Conservation (phyloP, 2,329 filamentous ascomycete species). For the Aspergillus ibericus region DNA sequence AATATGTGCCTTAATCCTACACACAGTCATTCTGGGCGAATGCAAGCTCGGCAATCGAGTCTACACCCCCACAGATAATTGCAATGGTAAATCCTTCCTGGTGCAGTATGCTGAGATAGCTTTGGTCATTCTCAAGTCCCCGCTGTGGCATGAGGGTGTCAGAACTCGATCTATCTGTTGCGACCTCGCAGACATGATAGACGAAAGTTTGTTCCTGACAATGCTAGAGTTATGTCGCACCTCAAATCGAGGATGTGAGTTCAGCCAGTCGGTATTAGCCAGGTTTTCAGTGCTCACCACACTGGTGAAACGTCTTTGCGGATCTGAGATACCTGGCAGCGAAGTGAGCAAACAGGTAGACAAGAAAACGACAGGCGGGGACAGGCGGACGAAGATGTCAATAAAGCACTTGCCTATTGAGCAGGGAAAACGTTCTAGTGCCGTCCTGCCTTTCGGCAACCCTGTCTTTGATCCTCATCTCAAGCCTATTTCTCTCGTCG, state of each 20-base stretch:
- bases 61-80: neutral
- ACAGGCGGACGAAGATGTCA: neutral
- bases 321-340: neutral
- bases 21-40: conserved; percentile 22
- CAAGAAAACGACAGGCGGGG: neutral
- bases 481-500: conserved; percentile 22
- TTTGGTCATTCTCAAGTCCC: conserved; percentile 37
- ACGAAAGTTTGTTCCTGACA: conserved; percentile 51
- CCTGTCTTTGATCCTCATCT: conserved; percentile 30
- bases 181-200: conserved; percentile 57
- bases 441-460: conserved; percentile 27
- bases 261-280: conserved; percentile 11
- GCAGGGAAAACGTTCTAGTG: neutral
- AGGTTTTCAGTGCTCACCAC: conserved; percentile 15
- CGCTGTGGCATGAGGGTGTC: conserved; percentile 36
- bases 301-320: conserved; percentile 8
- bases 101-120: conserved; percentile 40
- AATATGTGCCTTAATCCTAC: conserved; percentile 21
- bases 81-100: conserved; percentile 23
- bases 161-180: conserved; percentile 27
- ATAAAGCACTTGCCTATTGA: too few relatives aligned
- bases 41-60: conserved; percentile 22
- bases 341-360: too few relatives aligned
- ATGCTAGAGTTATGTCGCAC: conserved; percentile 9
- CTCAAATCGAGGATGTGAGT: neutral